Base-by-base conservation (phyloP, 192 early-diverging fungal species). In the Umbelopsis sp. region DNA sequence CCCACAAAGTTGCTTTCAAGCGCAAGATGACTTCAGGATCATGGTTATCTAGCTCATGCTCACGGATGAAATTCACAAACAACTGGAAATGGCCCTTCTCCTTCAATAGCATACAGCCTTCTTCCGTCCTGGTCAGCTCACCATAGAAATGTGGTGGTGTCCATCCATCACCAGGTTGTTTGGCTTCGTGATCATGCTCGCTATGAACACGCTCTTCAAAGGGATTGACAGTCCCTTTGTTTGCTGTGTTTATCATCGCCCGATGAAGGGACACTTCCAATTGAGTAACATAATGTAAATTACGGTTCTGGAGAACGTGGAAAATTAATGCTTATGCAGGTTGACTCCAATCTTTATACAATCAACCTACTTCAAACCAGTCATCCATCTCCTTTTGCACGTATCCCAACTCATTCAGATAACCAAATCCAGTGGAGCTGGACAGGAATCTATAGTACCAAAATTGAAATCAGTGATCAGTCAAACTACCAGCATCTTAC, bases 101-200 rank as follows among this genome's bases (percentile, higher is more conserved):
- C 21, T 84, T 66, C 27, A 95, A 72, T 20, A 89, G 74, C 21
- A 79, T 70, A 64, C 89, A 90, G 15, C 94, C 93, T 82, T 93
- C 87, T 18, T 80, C 77, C 10, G 94, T 94, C 66, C 91, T 87
- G 9, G 91, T 83, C 35, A 95, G 74, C 69, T 93, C 87, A 9
- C 92, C 91, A 70, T 92, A 93, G 70, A 95, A 93, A 74, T 95
- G 94, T 13, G 90, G 82, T 5, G 86, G 88, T 3, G 84, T 76
- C 46, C 68, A 68, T 20, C 79, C 82, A 37, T 81, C 78, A 22
- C 78, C 74, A 3, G 77, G 72, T 61, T 76, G 76, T 33, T 78
- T 82, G 64, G 55, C 41, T 53, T 80, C 78, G 64, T 76, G 75
- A 55, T 80, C 71, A 68, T 73, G 35, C 51, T 80, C 71, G 22